Conservation (phyloP, 352 stramenopile species). For the Phytopythium kandeliae region DNA sequence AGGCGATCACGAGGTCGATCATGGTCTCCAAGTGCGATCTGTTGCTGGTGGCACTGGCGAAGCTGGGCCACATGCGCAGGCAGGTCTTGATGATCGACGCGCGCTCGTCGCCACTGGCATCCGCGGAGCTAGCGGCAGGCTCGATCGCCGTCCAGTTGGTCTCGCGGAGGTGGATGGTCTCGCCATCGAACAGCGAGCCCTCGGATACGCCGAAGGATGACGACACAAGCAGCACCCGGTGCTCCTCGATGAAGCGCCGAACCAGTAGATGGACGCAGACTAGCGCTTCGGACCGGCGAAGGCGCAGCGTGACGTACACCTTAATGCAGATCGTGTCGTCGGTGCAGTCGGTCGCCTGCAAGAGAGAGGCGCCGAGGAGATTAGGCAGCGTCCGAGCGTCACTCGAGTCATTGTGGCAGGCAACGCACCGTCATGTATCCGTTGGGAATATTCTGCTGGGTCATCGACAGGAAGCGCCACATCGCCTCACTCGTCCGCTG, state of each 20-base stretch:
- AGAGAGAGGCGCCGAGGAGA: no score
- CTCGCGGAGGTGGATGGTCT: not conserved
- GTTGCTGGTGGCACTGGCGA: not conserved
- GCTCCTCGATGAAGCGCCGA: constrained; percentile 2
- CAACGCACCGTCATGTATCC: constrained; percentile 22
- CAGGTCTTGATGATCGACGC: constrained; percentile 3
- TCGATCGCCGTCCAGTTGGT: constrained; percentile 4
- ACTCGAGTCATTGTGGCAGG: no score
- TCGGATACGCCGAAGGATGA: not conserved
- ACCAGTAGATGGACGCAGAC: constrained; percentile 1
- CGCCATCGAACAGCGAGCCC: constrained; percentile 2
- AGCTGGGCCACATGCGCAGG: constrained; percentile 2
- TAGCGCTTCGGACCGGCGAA: not conserved
- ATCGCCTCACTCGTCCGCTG: constrained; percentile 7
- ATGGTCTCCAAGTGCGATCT: not conserved
- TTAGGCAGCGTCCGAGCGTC: no score
- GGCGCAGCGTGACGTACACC: not conserved
- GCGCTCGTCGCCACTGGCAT: not conserved
- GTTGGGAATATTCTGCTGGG: constrained; percentile 14
- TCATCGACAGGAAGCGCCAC: constrained; percentile 17
- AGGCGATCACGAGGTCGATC: constrained; percentile 12
- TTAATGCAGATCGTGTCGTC: constrained; percentile 1
- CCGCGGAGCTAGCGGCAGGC: not conserved
- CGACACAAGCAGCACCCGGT: constrained; percentile 2
- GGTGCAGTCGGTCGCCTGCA: constrained; percentile 1